phyloP scores from a whole-genome alignment of 805 yeast genomes.

The Saturnispora ahearnii region DNA sequence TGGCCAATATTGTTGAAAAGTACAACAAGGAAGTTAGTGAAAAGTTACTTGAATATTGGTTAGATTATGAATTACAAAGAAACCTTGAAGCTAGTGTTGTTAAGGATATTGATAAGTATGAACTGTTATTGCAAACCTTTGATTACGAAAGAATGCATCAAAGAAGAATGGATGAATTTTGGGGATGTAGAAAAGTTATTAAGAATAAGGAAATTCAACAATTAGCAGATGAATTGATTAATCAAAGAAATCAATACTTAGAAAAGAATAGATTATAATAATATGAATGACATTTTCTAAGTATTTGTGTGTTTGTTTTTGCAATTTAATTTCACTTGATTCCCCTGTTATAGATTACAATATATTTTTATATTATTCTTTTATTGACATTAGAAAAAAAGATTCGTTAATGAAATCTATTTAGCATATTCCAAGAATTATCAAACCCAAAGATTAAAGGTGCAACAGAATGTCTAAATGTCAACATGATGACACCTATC shows the following conservation, averaged over 20 bases:
- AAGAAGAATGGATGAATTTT: conserved; percentile 61
- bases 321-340: not conserved
- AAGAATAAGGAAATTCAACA: conserved; percentile 62
- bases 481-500: conserved; percentile 57
- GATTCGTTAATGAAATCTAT: conserved; percentile 18
- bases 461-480: conserved; percentile 75
- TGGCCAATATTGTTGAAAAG: conserved; percentile 52
- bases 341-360: not conserved
- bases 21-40: conserved; percentile 54
- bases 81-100: conserved; percentile 80
- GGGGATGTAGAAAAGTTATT: conserved; percentile 49
- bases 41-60: conserved; percentile 67
- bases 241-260: conserved; percentile 38
- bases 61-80: conserved; percentile 80
- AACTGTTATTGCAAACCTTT: conserved; percentile 71
- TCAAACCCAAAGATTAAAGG: conserved; percentile 84
- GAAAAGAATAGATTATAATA: not conserved
- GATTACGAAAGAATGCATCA: conserved; percentile 69
- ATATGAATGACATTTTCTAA: not conserved
- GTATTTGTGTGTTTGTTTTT: not conserved
- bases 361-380: not conserved
- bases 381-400: not conserved
- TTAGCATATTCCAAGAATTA: conserved; percentile 43
- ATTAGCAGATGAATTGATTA: conserved; percentile 54
- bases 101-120: conserved; percentile 90